These are phyloP conservation scores for Suillus subaureus DNA, from an alignment of 768 basidiomycete genomes.

Conservation along the genomic window DNA sequence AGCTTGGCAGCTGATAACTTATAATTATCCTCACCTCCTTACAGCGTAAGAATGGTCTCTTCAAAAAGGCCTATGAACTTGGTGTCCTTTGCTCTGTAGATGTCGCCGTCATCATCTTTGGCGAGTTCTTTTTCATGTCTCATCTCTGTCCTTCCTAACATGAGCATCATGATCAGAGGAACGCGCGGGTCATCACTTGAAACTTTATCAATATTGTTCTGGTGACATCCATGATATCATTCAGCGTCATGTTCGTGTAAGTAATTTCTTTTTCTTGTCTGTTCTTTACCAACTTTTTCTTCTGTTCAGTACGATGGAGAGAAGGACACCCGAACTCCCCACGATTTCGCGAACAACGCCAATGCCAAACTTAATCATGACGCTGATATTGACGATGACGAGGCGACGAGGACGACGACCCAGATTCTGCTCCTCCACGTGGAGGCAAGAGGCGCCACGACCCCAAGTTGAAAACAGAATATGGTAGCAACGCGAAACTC, in stretches of 20 bases:
- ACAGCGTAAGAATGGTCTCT: constrained; percentile 86
- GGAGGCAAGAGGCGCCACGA: constrained; percentile 25
- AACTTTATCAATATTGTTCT: constrained; percentile 83
- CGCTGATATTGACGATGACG: constrained; percentile 35
- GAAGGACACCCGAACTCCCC: constrained; percentile 48
- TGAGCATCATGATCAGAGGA: constrained; percentile 62
- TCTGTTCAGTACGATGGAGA: constrained; percentile 50
- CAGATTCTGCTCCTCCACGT: constrained; percentile 24
- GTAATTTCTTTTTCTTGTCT: constrained; percentile 13
- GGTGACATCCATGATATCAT: constrained; percentile 70
- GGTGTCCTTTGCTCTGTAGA: constrained; percentile 90
- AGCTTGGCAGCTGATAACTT: constrained; percentile 42
- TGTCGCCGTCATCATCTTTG: constrained; percentile 87
- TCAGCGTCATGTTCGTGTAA: constrained; percentile 61
- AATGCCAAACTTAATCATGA: constrained; percentile 25
- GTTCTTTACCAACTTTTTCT: neutral
- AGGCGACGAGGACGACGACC: constrained; percentile 41
- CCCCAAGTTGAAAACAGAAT: constrained; percentile 33
- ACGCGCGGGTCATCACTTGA: constrained; percentile 75
- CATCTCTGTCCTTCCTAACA: constrained; percentile 6
- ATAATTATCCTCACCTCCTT: constrained; percentile 24
- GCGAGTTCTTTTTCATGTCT: constrained; percentile 39
- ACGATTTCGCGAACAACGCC: constrained; percentile 48
- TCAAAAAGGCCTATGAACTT: constrained; percentile 91
- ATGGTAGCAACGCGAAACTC: constrained; percentile 22